A percentile compares a stretch with the other conserved stretches of the same genome.
Evolutionary conservation across 306 rosid species (phyloP).

Genomic region (Cajanus cajan): DNA sequence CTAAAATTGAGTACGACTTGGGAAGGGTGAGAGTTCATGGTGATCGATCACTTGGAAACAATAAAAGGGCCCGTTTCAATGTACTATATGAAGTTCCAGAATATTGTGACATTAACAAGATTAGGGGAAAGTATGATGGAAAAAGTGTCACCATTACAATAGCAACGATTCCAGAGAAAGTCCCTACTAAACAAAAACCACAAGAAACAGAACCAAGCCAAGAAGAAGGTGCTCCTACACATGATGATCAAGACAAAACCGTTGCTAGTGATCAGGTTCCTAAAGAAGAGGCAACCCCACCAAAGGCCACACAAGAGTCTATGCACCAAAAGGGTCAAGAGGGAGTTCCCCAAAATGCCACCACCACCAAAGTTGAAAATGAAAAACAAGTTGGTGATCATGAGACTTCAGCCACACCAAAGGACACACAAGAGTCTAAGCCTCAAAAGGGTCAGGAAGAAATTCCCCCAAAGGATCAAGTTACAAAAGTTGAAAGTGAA

Average conservation of each 20-base stretch:
- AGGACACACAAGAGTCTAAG: conserved; percentile 2
- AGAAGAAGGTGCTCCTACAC: background rate
- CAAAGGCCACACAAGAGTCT: conserved; percentile 9
- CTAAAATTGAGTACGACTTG: conserved; percentile 27
- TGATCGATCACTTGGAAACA: conserved; percentile 32
- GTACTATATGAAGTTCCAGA: conserved; percentile 30
- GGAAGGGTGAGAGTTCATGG: conserved; percentile 38
- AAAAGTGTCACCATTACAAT: conserved; percentile 30
- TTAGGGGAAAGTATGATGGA: conserved; percentile 32
- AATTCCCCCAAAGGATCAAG: background rate
- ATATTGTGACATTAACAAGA: conserved; percentile 11
- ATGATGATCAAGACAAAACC: background rate
- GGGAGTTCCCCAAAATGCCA: background rate
- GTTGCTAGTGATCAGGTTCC: background rate
- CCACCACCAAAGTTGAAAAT: background rate
- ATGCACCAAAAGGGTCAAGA: conserved; percentile 11
- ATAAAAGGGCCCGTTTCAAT: conserved; percentile 26
- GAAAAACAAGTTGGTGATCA: background rate
- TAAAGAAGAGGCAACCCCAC: background rate
- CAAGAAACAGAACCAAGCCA: background rate
- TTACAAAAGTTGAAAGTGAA: background rate
- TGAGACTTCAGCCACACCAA: background rate
- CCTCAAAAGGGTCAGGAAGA: conserved; percentile 12
- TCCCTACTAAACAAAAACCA: background rate
- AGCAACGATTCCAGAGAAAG: conserved; percentile 9